Evolutionary conservation across 2,329 filamentous ascomycete species (phyloP), one percentile per base, ranked within the genome.

Genomic region (Cercospora beticola): DNA sequence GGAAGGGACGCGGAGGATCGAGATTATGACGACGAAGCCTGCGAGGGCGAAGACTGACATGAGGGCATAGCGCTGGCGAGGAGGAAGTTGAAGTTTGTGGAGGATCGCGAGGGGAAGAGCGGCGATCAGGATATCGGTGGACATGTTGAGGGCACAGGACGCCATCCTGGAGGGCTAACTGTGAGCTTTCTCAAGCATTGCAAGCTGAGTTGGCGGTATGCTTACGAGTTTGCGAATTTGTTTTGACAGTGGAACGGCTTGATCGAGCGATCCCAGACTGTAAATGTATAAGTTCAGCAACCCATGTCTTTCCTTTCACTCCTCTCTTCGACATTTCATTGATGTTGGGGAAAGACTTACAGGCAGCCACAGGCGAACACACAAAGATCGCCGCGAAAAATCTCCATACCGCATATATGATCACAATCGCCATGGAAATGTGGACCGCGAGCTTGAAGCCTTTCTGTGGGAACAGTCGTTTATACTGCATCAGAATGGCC

Each of bases 401-500:
- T 52, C 74, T 72, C 67, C 74, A 77, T 26, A 77, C 65, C 12
- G 75, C 74, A 43, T 79, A 80, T 1, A 72, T 46, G 16, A 76
- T 58, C 18, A 80, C 75, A 67, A 79, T 72, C 2, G 65, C 72
- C 61, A 79, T 77, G 16, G 76, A 31, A n/a, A 71, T 72, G 8
- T 71, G 74, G 21, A 76, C 71, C 9, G 71, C 67, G 5, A 79
- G 65, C 14, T 79, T 76, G 75, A 81, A 81, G 9, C 72, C 72
- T 10, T 74, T 76, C 5, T 79, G 79, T 8, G 78, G 79, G 63
- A 85, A 84, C 26, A 85, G 79, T 30, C 81, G 80, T 23, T 81
- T 79, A 68, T 84, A 85, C 68, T 84, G 83, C 66, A 84, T 76
- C 4, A 84, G 73, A 57, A 84, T 83, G 0, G 82, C 82, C 8